A percentile compares a stretch with the other conserved stretches of the same genome.
phyloP scores from a whole-genome alignment of 2,329 filamentous ascomycete genomes.

The Acephala macrosclerotiorum region DNA sequence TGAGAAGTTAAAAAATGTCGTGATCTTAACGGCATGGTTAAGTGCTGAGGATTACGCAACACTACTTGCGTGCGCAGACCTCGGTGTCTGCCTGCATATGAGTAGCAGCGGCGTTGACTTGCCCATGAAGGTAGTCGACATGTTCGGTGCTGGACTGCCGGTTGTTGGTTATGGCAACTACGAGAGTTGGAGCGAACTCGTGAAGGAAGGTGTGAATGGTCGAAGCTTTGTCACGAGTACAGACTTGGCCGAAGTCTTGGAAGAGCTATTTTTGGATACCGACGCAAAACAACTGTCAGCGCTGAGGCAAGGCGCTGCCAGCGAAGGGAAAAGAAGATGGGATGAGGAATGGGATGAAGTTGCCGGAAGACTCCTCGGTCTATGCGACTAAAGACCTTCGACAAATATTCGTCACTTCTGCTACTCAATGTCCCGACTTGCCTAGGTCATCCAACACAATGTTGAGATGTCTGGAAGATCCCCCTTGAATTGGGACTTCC shows the following conservation, averaged over 20 bases:
- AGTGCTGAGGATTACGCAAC: conserved; percentile 83
- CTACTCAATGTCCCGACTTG: neutral
- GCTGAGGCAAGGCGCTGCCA: conserved; percentile 73
- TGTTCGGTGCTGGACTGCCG: conserved; percentile 94
- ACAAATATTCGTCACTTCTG: neutral
- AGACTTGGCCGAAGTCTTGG: conserved; percentile 69
- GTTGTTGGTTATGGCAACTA: conserved; percentile 88
- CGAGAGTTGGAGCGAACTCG: conserved; percentile 89
- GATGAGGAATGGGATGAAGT: conserved; percentile 92
- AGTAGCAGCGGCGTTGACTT: conserved; percentile 95
- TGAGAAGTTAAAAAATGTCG: conserved; percentile 72
- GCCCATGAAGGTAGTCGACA: conserved; percentile 99
- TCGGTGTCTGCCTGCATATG: conserved; percentile 91
- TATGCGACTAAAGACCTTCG: conserved; percentile 40
- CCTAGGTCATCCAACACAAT: neutral
- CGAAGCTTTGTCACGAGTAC: conserved; percentile 78
- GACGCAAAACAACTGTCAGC: conserved; percentile 61
- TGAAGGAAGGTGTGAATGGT: conserved; percentile 86
- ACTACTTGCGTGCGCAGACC: conserved; percentile 83
- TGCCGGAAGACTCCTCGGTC: conserved; percentile 73
- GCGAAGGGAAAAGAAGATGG: conserved; percentile 83
- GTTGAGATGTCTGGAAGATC: no score
- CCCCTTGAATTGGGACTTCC: no score
- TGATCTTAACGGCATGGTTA: conserved; percentile 84
- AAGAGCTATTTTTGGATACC: conserved; percentile 64